Percentiles rank a stretch among this genome's conserved stretches.
phyloP scores from a whole-genome alignment of 2,329 filamentous ascomycete genomes.

The Pseudocercospora cruenta region DNA sequence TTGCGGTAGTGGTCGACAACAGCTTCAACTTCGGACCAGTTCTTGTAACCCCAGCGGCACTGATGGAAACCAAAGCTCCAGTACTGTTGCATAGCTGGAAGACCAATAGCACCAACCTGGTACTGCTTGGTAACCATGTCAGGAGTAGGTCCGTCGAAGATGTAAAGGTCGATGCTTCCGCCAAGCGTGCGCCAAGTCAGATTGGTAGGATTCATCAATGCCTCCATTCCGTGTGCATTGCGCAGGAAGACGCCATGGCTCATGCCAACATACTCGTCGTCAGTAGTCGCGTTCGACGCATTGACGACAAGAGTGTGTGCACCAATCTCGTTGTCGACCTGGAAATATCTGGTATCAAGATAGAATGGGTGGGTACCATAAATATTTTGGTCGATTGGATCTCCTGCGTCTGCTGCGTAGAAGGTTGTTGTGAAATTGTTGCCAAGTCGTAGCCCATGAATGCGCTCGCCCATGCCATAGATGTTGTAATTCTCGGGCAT shows the following conservation, averaged over 20 bases:
- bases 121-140: slow-evolving; percentile 72
- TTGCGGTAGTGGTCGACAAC: slow-evolving; percentile 57
- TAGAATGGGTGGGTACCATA: slow-evolving; percentile 81
- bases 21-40: slow-evolving; percentile 68
- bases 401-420: slow-evolving; percentile 69
- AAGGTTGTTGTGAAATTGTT: slow-evolving; percentile 72
- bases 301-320: slow-evolving; percentile 56
- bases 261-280: slow-evolving; percentile 63
- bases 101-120: slow-evolving; percentile 66
- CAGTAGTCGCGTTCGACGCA: slow-evolving; percentile 55
- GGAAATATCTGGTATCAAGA: slow-evolving; percentile 76
- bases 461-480: slow-evolving; percentile 72
- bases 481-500: slow-evolving; percentile 74
- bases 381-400: slow-evolving; percentile 67
- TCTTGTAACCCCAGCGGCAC: slow-evolving; percentile 79
- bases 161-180: slow-evolving; percentile 77
- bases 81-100: slow-evolving; percentile 80
- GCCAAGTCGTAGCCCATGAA: slow-evolving; percentile 71
- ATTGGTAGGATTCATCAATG: slow-evolving; percentile 65
- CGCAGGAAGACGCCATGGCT: slow-evolving; percentile 78
- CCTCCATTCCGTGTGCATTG: slow-evolving; percentile 76
- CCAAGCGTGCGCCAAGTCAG: slow-evolving; percentile 76
- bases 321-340: slow-evolving; percentile 51
- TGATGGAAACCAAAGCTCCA: slow-evolving; percentile 83
- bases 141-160: slow-evolving; percentile 73